Percentiles rank a stretch among this genome's conserved stretches.
Evolutionary conservation across 192 early-diverging fungal genomes (phyloP).

Genomic region (Podila epigama): DNA sequence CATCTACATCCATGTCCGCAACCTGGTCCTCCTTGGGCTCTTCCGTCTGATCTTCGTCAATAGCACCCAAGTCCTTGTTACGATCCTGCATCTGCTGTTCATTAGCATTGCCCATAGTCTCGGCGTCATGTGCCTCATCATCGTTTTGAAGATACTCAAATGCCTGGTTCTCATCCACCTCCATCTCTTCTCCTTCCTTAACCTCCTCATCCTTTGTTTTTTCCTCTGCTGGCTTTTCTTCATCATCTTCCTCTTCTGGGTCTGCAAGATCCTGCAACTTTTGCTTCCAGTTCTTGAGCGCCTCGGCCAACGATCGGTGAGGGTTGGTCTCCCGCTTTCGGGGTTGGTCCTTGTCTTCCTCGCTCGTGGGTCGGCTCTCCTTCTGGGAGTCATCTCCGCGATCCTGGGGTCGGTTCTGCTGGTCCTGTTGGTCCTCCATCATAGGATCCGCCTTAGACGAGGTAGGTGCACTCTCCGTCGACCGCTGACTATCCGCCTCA

Average conservation of each 20-base stretch:
- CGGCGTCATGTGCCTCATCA: conserved; percentile 73
- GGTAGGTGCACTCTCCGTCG: conserved; percentile 44
- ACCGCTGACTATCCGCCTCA: conserved; percentile 61
- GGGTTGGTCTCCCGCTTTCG: conserved; percentile 77
- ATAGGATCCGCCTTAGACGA: conserved; percentile 39
- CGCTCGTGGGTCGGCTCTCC: conserved; percentile 37
- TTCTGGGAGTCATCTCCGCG: conserved; percentile 47
- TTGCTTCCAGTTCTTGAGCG: conserved; percentile 92
- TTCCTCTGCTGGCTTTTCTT: conserved; percentile 36
- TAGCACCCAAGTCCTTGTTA: conserved; percentile 64
- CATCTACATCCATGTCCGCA: conserved; percentile 72
- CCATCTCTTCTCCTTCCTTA: conserved; percentile 60
- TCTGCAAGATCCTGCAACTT: conserved; percentile 80
- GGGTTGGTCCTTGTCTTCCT: conserved; percentile 51
- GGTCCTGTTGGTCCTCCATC: conserved; percentile 53
- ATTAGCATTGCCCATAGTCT: conserved; percentile 76
- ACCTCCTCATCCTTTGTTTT: conserved; percentile 51
- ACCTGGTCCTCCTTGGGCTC: conserved; percentile 46
- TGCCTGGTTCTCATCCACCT: conserved; percentile 61
- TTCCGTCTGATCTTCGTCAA: conserved; percentile 67
- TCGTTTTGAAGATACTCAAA: conserved; percentile 86
- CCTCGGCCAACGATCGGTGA: conserved; percentile 90
- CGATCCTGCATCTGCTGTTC: conserved; percentile 71
- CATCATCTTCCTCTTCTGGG: conserved; percentile 45
- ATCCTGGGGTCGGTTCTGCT: conserved; percentile 49